These are phyloP conservation scores for Tulasnella sp. DNA, from an alignment of 768 basidiomycete species.

Conservation along the genomic window DNA sequence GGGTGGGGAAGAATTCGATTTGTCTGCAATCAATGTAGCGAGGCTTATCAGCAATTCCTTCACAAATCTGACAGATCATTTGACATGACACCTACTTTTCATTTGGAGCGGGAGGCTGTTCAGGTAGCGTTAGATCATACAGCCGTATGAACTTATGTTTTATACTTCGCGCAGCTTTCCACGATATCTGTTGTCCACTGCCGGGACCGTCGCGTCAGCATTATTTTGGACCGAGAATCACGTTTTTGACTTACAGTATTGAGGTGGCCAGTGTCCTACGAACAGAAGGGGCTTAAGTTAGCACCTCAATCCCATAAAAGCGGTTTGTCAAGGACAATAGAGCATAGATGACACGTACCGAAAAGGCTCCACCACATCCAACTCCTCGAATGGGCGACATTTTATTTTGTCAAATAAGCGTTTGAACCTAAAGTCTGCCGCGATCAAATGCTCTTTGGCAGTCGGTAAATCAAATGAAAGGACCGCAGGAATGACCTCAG, in stretches of 20 bases:
- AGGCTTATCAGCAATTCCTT: too few species aligned
- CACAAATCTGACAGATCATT: too few species aligned
- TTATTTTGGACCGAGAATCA: neutral
- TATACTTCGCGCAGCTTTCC: constrained; percentile 76
- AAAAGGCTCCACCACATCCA: constrained; percentile 73
- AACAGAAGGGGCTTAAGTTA: neutral
- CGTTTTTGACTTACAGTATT: constrained; percentile 42
- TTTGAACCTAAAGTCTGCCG: constrained; percentile 54
- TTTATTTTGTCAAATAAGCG: constrained; percentile 48
- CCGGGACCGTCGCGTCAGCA: neutral
- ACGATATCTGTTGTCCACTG: constrained; percentile 72
- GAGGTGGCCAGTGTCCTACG: constrained; percentile 53
- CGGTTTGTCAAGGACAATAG: neutral
- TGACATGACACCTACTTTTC: constrained; percentile 13
- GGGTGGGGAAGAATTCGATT: constrained; percentile 50
- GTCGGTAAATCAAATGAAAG: constrained; percentile 66
- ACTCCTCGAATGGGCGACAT: constrained; percentile 65
- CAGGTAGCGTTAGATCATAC: constrained; percentile 60
- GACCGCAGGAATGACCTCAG: constrained; percentile 44
- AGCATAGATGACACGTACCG: constrained; percentile 31
- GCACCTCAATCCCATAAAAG: neutral
- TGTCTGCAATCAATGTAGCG: neutral
- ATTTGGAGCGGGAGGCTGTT: constrained; percentile 30
- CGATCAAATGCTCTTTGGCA: constrained; percentile 58
- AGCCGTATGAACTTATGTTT: constrained; percentile 64